Evolutionary conservation across 1,139 yeast species (phyloP).

Genomic region (Sugiyamaella pinicola): DNA sequence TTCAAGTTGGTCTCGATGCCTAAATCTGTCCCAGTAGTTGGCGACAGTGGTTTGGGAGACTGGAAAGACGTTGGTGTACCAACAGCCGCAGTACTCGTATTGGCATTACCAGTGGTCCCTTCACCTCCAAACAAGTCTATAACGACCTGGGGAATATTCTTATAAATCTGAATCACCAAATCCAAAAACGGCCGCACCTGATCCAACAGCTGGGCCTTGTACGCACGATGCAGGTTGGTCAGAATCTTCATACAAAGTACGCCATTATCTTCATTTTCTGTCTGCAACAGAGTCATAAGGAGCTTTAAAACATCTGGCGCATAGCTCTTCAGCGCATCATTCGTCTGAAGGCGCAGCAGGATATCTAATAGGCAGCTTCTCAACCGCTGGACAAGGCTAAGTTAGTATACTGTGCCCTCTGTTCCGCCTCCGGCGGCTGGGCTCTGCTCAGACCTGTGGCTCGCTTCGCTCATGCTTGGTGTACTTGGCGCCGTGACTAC

Average conservation of each 20-base stretch:
- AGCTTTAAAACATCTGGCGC: conserved; percentile 61
- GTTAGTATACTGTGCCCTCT: conserved; percentile 4
- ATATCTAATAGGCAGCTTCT: conserved; percentile 78
- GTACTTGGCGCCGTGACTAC: too few species aligned
- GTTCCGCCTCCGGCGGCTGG: too few species aligned
- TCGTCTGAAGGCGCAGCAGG: conserved; percentile 77
- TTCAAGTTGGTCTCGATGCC: conserved; percentile 46
- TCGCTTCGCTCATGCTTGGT: too few species aligned
- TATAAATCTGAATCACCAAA: conserved; percentile 74
- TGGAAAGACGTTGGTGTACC: conserved; percentile 39
- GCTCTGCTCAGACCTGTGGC: too few species aligned
- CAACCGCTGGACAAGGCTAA: conserved; percentile 46
- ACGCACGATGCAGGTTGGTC: conserved; percentile 86
- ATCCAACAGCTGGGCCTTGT: conserved; percentile 65
- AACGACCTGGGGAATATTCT: conserved; percentile 77
- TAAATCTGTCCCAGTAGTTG: conserved; percentile 44
- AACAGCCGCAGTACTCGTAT: conserved; percentile 24
- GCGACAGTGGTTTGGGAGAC: conserved; percentile 49
- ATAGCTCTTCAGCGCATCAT: conserved; percentile 77
- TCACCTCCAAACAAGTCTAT: conserved; percentile 53
- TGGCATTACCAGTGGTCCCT: conserved; percentile 16
- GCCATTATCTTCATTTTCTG: conserved; percentile 95
- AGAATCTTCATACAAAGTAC: conserved; percentile 86
- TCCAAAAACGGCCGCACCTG: conserved; percentile 81
- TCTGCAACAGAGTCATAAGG: conserved; percentile 61